Evolutionary conservation across 2,329 filamentous ascomycete genomes (phyloP).

Genomic region (Epicoccum sorghinum): DNA sequence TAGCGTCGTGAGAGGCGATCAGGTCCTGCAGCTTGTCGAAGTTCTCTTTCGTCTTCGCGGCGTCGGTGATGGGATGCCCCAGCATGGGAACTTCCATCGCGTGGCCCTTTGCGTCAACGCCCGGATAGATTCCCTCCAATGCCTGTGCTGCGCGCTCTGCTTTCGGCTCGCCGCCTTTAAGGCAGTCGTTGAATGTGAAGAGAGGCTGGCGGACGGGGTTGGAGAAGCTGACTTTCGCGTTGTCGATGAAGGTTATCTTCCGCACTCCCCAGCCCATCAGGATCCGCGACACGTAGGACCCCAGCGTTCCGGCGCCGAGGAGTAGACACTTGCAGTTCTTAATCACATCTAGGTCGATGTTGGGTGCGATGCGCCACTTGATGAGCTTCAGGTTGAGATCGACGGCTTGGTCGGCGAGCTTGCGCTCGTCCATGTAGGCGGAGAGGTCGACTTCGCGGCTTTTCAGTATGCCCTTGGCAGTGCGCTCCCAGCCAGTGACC

Average conservation of each 20-base stretch:
- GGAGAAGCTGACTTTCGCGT: conserved; percentile 90
- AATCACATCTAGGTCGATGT: conserved; percentile 83
- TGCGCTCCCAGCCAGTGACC: conserved; percentile 93
- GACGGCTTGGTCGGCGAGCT: conserved; percentile 89
- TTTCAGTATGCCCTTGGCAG: conserved; percentile 75
- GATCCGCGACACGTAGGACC: conserved; percentile 90
- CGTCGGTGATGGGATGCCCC: conserved; percentile 83
- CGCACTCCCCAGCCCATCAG: conserved; percentile 94
- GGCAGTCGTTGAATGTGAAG: conserved; percentile 87
- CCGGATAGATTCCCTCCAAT: conserved; percentile 85
- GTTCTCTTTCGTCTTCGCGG: conserved; percentile 70
- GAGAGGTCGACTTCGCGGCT: conserved; percentile 81
- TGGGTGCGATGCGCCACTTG: conserved; percentile 96
- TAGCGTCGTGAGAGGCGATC: conserved; percentile 83
- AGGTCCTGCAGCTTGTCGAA: conserved; percentile 76
- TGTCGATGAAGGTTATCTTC: conserved; percentile 95
- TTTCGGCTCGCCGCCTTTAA: conserved; percentile 83
- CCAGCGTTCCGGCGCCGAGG: conserved; percentile 89
- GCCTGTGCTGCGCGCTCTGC: conserved; percentile 80
- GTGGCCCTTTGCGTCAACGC: conserved; percentile 80
- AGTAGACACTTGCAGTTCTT: conserved; percentile 90
- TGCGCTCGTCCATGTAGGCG: conserved; percentile 90
- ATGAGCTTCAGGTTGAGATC: conserved; percentile 97
- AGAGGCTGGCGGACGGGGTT: conserved; percentile 95
- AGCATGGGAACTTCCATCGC: conserved; percentile 92